Evolutionary conservation across 1,284 basidiomycete genomes (phyloP).

Genomic region (Sanghuangporus sanghuang): DNA sequence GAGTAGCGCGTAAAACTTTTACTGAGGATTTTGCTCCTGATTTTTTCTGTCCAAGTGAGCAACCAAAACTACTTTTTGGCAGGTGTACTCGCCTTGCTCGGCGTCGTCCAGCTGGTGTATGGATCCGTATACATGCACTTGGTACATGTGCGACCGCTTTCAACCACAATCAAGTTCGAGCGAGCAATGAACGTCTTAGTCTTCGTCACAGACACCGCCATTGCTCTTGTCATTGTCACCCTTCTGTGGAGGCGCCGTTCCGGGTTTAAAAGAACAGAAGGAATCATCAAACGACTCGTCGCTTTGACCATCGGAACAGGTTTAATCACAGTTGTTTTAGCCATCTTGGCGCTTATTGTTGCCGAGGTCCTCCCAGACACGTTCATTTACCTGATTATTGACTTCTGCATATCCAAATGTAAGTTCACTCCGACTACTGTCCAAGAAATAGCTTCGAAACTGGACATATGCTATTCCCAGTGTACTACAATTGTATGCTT

Average conservation of each 20-base stretch:
- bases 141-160: not conserved
- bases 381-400: constrained; percentile 2
- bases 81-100: not conserved
- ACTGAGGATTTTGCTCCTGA: not conserved
- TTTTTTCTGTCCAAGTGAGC: not conserved
- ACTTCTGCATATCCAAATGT: not conserved
- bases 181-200: constrained; percentile 1
- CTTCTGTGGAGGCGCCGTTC: constrained; percentile 1
- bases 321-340: not conserved
- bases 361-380: not conserved
- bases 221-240: not conserved
- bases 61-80: not conserved
- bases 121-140: not conserved
- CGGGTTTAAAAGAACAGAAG: constrained; percentile 6
- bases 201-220: not conserved
- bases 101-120: not conserved
- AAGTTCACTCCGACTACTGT: not conserved
- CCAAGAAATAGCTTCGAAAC: not conserved
- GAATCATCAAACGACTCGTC: not conserved
- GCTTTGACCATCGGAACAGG: constrained; percentile 3
- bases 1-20: not conserved
- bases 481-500: not conserved
- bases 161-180: not conserved
- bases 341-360: not conserved
- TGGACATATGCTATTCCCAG: not conserved